Percentiles rank a stretch among this genome's conserved stretches.
Evolutionary conservation across 108 stramenopile species (phyloP).

Genomic region (Fragilaria radians): DNA sequence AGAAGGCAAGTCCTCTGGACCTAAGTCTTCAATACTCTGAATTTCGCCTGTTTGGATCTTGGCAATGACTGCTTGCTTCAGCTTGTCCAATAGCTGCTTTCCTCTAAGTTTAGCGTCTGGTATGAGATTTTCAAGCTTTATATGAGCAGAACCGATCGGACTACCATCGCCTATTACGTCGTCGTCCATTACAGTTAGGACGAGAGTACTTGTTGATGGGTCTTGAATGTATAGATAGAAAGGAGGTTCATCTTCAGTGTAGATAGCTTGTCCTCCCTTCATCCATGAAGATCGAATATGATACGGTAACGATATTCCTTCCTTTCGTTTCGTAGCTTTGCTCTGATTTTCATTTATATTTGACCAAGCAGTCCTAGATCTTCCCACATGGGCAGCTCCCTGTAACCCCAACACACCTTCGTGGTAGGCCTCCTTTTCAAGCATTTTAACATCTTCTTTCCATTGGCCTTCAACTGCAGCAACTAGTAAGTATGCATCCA

Average conservation of each 20-base stretch:
- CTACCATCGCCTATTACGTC: slow-evolving; percentile 53
- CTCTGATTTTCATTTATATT: slow-evolving; percentile 61
- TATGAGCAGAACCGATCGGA: slow-evolving; percentile 53
- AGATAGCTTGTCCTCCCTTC: slow-evolving; percentile 57
- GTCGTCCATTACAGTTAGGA: slow-evolving; percentile 72
- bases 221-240: slow-evolving; percentile 81
- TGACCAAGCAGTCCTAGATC: slow-evolving; percentile 65
- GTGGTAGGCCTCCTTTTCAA: slow-evolving; percentile 70
- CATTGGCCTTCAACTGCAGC: slow-evolving; percentile 66
- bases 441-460: slow-evolving; percentile 60
- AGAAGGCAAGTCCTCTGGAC: too few species aligned
- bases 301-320: slow-evolving; percentile 49
- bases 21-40: too few species aligned
- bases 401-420: slow-evolving; percentile 61
- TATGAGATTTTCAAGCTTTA: slow-evolving; percentile 38
- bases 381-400: slow-evolving; percentile 75
- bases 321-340: slow-evolving; percentile 31
- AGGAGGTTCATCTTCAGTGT: slow-evolving; percentile 54
- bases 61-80: slow-evolving; percentile 42
- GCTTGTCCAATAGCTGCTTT: slow-evolving; percentile 27
- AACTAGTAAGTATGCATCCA: slow-evolving; percentile 53
- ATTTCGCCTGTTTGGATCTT: slow-evolving; percentile 34
- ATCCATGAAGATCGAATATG: slow-evolving; percentile 63
- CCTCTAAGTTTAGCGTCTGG: slow-evolving; percentile 24
- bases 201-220: slow-evolving; percentile 46